These are phyloP conservation scores for Diaporthe vexans DNA, from an alignment of 2,329 filamentous ascomycete genomes.

Conservation along the genomic window DNA sequence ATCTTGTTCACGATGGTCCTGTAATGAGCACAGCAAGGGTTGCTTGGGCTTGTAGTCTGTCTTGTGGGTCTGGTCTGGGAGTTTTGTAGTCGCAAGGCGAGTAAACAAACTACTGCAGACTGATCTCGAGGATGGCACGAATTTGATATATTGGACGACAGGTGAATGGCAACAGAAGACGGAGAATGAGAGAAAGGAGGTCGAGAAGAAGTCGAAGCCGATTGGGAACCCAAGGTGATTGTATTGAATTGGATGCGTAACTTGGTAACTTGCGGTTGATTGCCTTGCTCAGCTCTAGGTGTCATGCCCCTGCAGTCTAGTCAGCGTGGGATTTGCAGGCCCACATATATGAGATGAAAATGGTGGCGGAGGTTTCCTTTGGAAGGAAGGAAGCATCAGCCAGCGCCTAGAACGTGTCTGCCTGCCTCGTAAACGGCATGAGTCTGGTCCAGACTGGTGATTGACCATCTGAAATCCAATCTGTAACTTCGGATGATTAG, in stretches of 20 bases:
- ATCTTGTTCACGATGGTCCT: not conserved
- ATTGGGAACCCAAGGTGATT: not conserved
- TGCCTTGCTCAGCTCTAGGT: constrained; percentile 17
- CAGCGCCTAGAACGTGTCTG: constrained; percentile 13
- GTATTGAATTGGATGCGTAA: constrained; percentile 10
- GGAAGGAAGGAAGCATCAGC: not conserved
- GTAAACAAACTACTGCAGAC: not conserved
- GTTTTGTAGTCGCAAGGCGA: not conserved
- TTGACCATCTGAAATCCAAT: constrained; percentile 33
- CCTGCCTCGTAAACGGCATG: not conserved
- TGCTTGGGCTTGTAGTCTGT: not conserved
- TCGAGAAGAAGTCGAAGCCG: not conserved
- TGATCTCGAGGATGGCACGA: not conserved
- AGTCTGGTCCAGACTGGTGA: constrained; percentile 13
- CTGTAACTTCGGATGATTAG: constrained; percentile 26
- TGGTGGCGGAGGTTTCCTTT: constrained; percentile 27
- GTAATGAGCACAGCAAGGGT: not conserved
- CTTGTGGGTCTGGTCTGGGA: not conserved
- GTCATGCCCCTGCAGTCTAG: constrained; percentile 17
- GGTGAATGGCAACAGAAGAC: not conserved
- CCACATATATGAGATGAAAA: constrained; percentile 35
- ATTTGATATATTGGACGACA: not conserved
- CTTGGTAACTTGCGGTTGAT: constrained; percentile 5
- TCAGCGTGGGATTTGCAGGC: constrained; percentile 26
- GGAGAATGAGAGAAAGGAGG: not conserved